Percentiles rank a stretch among this genome's conserved stretches.
Conservation (phyloP, 768 basidiomycete genomes). For the Lactarius quietus region DNA sequence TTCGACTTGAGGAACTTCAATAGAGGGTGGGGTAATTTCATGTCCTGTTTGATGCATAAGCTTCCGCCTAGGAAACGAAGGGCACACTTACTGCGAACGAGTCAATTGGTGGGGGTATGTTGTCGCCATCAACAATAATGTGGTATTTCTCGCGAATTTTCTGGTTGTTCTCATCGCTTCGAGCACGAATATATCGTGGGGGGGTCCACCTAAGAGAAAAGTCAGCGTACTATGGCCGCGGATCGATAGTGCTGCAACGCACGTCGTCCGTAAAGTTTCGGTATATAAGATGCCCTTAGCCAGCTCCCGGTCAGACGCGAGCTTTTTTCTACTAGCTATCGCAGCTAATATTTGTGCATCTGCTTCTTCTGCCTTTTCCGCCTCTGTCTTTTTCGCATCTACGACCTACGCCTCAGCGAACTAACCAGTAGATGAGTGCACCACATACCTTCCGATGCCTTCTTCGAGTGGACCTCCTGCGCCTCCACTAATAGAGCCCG, state of each 20-base stretch:
- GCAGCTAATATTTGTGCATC: constrained; percentile 92
- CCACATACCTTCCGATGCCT: constrained; percentile 70
- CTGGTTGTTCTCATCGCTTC: constrained; percentile 64
- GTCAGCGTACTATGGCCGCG: constrained; percentile 1
- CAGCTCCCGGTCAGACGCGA: constrained; percentile 89
- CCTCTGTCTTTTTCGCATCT: constrained; percentile 86
- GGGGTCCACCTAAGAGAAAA: constrained; percentile 71
- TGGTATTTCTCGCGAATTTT: constrained; percentile 86
- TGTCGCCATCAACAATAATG: constrained; percentile 91
- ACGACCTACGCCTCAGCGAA: constrained; percentile 3
- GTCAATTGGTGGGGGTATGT: constrained; percentile 90
- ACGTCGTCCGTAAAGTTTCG: constrained; percentile 82
- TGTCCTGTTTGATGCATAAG: constrained; percentile 56
- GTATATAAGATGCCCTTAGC: constrained; percentile 92
- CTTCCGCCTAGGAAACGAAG: constrained; percentile 11
- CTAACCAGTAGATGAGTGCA: not conserved
- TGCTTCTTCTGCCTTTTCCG: constrained; percentile 81
- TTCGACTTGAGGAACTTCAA: constrained; percentile 80
- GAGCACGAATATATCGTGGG: constrained; percentile 75
- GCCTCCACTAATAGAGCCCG: constrained; percentile 88
- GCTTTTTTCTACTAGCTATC: constrained; percentile 84
- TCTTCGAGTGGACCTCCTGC: constrained; percentile 87
- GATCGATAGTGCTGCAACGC: constrained; percentile 30
- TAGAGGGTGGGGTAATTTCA: constrained; percentile 93
- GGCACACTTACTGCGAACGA: constrained; percentile 62